Base-by-base conservation (phyloP, 2,329 filamentous ascomycete genomes). In the Fusarium continuum region DNA sequence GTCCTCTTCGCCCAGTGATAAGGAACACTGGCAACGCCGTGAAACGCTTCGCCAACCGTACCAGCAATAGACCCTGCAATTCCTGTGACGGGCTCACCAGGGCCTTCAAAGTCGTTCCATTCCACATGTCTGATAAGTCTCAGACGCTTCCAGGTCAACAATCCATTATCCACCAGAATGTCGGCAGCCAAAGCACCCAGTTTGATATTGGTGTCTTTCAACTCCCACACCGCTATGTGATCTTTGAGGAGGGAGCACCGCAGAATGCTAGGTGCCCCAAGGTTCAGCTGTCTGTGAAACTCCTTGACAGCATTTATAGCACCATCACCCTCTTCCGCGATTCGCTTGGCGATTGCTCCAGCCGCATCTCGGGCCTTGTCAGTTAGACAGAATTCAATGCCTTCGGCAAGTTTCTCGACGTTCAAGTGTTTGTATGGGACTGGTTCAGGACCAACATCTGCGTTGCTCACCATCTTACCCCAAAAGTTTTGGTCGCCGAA, bases 401-500 rank as follows among this genome's bases (percentile, higher is more conserved):
- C 89, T n/a, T 90, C 86, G 0, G 86, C 86, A 2, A 92, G 75
- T 36, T 83, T 85, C 55, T 91, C 86, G 1, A 80, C 82, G 2
- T 80, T 86, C 3, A 93, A 74, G 9, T 82, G 76, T 75, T 91
- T 91, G 76, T 91, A 90, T 0, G 89, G 89, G 8, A 91, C 82
- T 2, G 88, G 84, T 35, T 83, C 77, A 0, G 89, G 87, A 1
- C 90, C 90, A 1, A 88, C 89, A 22, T 84, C 83, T 2, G 86
- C 82, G 28, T 81, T 84, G 5, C 81, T 82, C 1, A 92, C 82
- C 85, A 91, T 91, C 16, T 81, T 80, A 3, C 90, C 90, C 90
- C 91, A 93, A 71, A 93, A 93, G 43, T 88, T 84, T 73, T 93
- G 90, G 70, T 93, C 90, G 4, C 90, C 90, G 64, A 93, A 93